Conservation (phyloP, 306 rosid genomes). For the Rosa chinensis region DNA sequence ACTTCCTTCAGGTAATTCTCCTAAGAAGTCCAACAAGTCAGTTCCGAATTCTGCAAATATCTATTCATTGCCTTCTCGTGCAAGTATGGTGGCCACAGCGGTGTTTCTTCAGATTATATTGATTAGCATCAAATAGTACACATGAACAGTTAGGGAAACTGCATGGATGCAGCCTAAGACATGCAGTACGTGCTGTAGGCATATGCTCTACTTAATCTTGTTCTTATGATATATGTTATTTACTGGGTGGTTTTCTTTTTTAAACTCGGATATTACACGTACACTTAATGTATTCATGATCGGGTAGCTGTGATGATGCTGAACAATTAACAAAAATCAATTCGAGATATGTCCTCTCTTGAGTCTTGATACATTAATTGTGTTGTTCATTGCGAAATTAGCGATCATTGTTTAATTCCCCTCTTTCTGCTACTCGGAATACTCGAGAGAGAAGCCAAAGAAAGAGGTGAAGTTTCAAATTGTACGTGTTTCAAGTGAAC, state of each 20-base stretch:
- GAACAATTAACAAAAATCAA: too few species aligned
- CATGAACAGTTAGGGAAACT: not conserved
- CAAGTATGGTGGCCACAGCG: slow-evolving; percentile 1
- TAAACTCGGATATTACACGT: not conserved
- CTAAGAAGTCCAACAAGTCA: slow-evolving; percentile 23
- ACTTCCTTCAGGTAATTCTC: not conserved
- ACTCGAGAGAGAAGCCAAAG: not conserved
- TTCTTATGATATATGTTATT: not conserved
- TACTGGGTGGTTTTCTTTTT: not conserved
- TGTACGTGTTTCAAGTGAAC: too few species aligned
- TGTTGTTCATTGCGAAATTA: not conserved
- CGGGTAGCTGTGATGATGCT: not conserved
- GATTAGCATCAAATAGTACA: not conserved
- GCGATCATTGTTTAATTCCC: not conserved
- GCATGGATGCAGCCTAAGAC: not conserved
- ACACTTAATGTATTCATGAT: not conserved
- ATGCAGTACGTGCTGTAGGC: not conserved
- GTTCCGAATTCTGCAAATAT: slow-evolving; percentile 26
- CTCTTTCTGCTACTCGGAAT: too few species aligned
- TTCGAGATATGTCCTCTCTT: too few species aligned
- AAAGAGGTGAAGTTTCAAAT: not conserved
- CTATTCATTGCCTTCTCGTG: slow-evolving; percentile 5
- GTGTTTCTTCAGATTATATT: slow-evolving; percentile 15
- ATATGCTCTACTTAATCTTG: not conserved
- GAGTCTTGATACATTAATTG: too few species aligned